Conservation (phyloP, 2,329 filamentous ascomycete species). For the Diplodia sapinea region DNA sequence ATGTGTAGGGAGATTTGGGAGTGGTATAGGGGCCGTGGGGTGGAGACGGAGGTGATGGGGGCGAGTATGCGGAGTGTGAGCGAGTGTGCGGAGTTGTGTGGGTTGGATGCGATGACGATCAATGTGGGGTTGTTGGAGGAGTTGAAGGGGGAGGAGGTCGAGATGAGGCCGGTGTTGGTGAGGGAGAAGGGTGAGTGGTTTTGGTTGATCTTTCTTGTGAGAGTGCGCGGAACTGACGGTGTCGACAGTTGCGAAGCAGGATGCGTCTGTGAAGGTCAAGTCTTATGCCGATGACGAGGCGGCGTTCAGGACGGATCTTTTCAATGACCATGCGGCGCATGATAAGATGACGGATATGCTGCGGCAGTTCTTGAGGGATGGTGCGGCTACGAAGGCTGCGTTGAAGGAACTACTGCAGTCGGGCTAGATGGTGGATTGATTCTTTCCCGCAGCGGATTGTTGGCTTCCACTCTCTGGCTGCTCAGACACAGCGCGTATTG, state of each 20-base stretch:
- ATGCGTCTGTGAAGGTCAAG: neutral
- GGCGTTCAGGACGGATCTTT: slow-evolving; percentile 17
- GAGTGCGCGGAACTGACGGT: neutral
- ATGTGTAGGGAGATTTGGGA: slow-evolving; percentile 58
- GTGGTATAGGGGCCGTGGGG: slow-evolving; percentile 54
- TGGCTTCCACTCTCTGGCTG: neutral
- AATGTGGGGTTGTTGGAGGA: slow-evolving; percentile 57
- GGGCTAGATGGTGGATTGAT: neutral
- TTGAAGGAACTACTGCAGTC: slow-evolving; percentile 6
- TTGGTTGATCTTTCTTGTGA: neutral
- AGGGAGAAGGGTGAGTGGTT: slow-evolving; percentile 3
- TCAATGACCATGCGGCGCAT: slow-evolving; percentile 19
- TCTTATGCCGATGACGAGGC: slow-evolving; percentile 10
- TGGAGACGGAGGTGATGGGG: slow-evolving; percentile 60
- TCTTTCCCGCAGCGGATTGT: too few relatives aligned
- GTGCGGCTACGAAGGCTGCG: slow-evolving; percentile 6
- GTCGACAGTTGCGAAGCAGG: slow-evolving; percentile 1
- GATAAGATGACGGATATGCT: slow-evolving; percentile 26
- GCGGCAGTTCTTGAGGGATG: slow-evolving; percentile 18
- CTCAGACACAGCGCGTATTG: too few relatives aligned
- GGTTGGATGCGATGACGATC: slow-evolving; percentile 65
- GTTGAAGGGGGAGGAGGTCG: slow-evolving; percentile 34
- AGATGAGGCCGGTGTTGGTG: slow-evolving; percentile 11
- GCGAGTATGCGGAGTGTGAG: slow-evolving; percentile 63
- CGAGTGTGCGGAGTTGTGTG: slow-evolving; percentile 65